Conservation (phyloP, 1,139 yeast genomes). For the Blastobotrys indianensis region DNA sequence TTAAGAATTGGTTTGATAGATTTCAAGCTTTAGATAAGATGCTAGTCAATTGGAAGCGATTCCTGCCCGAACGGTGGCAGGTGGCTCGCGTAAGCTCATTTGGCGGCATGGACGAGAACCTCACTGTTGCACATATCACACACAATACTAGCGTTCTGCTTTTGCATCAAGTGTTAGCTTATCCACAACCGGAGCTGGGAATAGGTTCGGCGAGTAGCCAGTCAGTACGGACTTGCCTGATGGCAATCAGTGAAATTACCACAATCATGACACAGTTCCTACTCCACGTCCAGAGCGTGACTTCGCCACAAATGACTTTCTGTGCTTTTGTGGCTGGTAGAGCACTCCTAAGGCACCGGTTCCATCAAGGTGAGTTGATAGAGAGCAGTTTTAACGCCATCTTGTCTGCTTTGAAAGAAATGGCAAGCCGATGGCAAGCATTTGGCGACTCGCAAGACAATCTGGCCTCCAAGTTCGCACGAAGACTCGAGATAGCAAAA, state of each 20-base stretch:
- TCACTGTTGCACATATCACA: constrained; percentile 25
- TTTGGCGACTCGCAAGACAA: constrained; percentile 4
- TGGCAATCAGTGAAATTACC: constrained; percentile 21
- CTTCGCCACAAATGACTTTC: constrained; percentile 21
- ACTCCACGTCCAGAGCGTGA: constrained; percentile 12
- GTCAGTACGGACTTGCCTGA: constrained; percentile 16
- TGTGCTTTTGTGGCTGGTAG: constrained; percentile 23
- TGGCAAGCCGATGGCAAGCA: constrained; percentile 21
- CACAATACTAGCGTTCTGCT: constrained; percentile 25
- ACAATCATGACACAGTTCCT: constrained; percentile 17
- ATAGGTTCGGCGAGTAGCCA: constrained; percentile 12
- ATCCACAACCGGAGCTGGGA: constrained; percentile 13
- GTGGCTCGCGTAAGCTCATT: neutral
- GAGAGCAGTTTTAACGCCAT: constrained; percentile 17
- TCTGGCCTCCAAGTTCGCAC: constrained; percentile 12
- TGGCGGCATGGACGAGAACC: constrained; percentile 19
- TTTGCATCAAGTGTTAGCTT: constrained; percentile 24
- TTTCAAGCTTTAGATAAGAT: constrained; percentile 18
- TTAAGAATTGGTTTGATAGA: constrained; percentile 16
- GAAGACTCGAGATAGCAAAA: constrained; percentile 1
- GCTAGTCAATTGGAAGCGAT: constrained; percentile 22
- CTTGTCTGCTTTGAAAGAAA: constrained; percentile 16
- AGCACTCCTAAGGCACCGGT: constrained; percentile 19
- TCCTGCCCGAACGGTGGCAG: constrained; percentile 12
- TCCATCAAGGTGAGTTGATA: constrained; percentile 8